These are phyloP conservation scores for Quillaja saponaria DNA, from an alignment of 306 rosid species.

Conservation along the genomic window DNA sequence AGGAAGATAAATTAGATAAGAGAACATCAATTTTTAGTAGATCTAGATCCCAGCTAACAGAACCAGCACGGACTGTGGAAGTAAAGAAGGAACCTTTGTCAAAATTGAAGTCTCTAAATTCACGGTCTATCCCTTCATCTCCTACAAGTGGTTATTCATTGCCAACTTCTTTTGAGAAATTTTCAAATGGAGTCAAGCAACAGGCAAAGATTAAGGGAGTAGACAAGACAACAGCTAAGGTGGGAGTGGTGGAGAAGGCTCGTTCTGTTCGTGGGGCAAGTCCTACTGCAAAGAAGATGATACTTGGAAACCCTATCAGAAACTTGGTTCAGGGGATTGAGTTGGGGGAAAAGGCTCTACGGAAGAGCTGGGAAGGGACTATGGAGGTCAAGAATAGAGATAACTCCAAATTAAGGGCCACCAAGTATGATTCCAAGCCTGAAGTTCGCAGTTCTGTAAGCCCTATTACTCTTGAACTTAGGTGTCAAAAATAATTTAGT, in stretches of 20 bases:
- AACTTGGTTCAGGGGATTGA: constrained; percentile 85
- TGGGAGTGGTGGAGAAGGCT: constrained; percentile 52
- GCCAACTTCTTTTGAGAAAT: constrained; percentile 86
- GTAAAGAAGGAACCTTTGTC: constrained; percentile 64
- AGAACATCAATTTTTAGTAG: constrained; percentile 41
- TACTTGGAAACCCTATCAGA: constrained; percentile 54
- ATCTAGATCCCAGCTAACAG: constrained; percentile 53
- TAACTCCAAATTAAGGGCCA: constrained; percentile 51
- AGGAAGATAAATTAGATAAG: constrained; percentile 60
- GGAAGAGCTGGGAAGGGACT: constrained; percentile 99
- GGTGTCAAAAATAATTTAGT: background rate
- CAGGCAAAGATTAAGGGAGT: constrained; percentile 63
- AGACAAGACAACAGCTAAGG: constrained; percentile 42
- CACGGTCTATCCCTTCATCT: constrained; percentile 77
- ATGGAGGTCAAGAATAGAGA: constrained; percentile 74
- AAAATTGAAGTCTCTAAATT: constrained; percentile 76
- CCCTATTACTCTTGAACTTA: constrained; percentile 18
- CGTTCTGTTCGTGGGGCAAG: constrained; percentile 58
- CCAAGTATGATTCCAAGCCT: constrained; percentile 64
- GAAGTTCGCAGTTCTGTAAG: constrained; percentile 72
- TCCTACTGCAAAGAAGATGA: constrained; percentile 54
- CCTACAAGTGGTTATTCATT: constrained; percentile 85
- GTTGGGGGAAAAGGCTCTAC: constrained; percentile 83
- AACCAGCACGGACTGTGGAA: constrained; percentile 48
- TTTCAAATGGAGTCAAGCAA: constrained; percentile 68